Evolutionary conservation across 2,329 filamentous ascomycete genomes (phyloP), one percentile per base, ranked within the genome.

Genomic region (Claviceps spartinae): DNA sequence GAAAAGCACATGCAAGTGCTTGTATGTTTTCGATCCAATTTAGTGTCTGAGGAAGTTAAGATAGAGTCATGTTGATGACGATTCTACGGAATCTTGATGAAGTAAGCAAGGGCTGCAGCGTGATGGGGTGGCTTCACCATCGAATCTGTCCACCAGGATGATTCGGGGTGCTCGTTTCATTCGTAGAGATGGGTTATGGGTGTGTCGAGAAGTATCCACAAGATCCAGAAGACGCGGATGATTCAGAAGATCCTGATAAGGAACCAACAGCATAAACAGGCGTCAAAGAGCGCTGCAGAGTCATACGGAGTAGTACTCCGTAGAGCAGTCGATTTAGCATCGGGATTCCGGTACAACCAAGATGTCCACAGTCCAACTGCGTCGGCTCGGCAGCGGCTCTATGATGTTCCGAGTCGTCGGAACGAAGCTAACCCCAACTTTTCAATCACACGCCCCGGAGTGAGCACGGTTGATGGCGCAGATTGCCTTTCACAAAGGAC

Each of bases 351-450:
- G 18, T 8, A 49, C 47, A 41, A 55, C 54, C 54, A 54, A 52
- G 54, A 55, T 55, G 34, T 20, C 26, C 48, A 42, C n/a, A n/a
- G n/a, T n/a, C n/a, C n/a, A n/a, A n/a, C 36, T 36, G 41, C 43
- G 52, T 54, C 51, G 52, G 54, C 16, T 40, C 50, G 54, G 54
- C 8, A 3, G 2, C 52, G 54, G 54, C 43, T 1, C 5, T 20
- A 51, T 20, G 2, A 46, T 52, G n/a, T n/a, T 51, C 53, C 53
- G 48, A 18, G 4, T 7, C 13, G 24, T 11, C 24, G 16, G 7
- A n/a, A n/a, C 22, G 26, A 26, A n/a, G 14, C 38, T 47, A 34
- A 34, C 30, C 30, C 30, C 30, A 34, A 34, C 30, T 34, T 47
- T 4, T 26, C n/a, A 37, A 16, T 5, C 43, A 22, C 18, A 52